Conservation (phyloP, 768 basidiomycete species). For the Hypholoma fasciculare region DNA sequence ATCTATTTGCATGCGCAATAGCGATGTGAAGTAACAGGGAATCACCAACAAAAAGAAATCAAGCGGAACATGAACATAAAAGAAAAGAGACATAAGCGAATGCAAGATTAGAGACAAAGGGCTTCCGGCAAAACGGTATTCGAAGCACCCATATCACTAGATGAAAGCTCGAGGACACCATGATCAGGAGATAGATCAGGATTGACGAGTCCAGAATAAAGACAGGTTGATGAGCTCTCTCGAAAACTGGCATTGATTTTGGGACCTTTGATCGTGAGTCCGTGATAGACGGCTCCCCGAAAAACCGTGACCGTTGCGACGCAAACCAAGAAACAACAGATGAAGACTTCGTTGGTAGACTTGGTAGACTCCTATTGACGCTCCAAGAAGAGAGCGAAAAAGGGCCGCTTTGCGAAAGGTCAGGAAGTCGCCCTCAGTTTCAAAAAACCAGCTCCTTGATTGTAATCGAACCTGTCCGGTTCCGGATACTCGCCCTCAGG, state of each 20-base stretch:
- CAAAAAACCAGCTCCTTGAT: slow-evolving; percentile 31
- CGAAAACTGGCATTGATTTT: slow-evolving; percentile 39
- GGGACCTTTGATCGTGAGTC: slow-evolving; percentile 34
- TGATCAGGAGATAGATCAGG: slow-evolving; percentile 36
- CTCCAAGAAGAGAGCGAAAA: slow-evolving; percentile 32
- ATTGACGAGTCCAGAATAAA: slow-evolving; percentile 47
- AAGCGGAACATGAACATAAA: slow-evolving; percentile 32
- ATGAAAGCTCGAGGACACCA: slow-evolving; percentile 26
- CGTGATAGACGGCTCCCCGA: slow-evolving; percentile 36
- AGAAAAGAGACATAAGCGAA: slow-evolving; percentile 42
- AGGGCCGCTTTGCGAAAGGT: slow-evolving; percentile 24
- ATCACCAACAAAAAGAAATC: slow-evolving; percentile 20
- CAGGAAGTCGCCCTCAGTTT: slow-evolving; percentile 25
- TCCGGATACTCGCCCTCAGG: slow-evolving; percentile 37
- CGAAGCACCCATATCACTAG: slow-evolving; percentile 29
- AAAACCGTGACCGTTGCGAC: slow-evolving; percentile 59
- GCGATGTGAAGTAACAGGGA: slow-evolving; percentile 28
- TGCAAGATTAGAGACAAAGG: slow-evolving; percentile 47
- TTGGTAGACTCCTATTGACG: slow-evolving; percentile 26
- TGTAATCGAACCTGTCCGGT: slow-evolving; percentile 38
- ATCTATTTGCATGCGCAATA: slow-evolving; percentile 54
- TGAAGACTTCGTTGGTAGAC: slow-evolving; percentile 41
- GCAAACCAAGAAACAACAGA: slow-evolving; percentile 47
- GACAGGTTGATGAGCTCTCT: slow-evolving; percentile 54
- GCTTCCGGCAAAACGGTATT: slow-evolving; percentile 40